Evolutionary conservation across 805 yeast species (phyloP), one percentile per base, ranked within the genome.

Genomic region (Pichia deserticola): DNA sequence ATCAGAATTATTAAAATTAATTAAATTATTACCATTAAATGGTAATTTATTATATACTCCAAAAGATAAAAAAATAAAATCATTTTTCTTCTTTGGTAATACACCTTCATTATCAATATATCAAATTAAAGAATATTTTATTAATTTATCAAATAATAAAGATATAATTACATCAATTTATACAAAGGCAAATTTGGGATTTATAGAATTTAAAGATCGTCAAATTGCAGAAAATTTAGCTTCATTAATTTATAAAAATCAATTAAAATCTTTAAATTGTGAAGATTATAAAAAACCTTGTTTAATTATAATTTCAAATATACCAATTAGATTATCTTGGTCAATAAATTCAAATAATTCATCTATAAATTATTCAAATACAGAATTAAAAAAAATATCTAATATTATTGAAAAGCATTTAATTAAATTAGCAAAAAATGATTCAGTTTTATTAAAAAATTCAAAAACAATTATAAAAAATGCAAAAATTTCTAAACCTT

Each of bases 61-160:
- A 0, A 65, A 66, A 35, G 74, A 75, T 47, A 51, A 60, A 5
- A 57, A 64, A 0, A 59, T 78, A n/a, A 74, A 72, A 47, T 75
- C 89, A 0, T 76, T 89, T 47, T 89, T 89, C 61, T 60, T 89
- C 20, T 86, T 82, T 65, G 96, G 96, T 1, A 70, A 88, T 20
- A 82, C 77, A 51, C 77, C 79, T 5, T 79, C 80, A 13, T 60
- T 84, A 7, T 84, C 95, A 0, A 88, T 83, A 57, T 82, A 81
- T 63, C 67, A 68, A 47, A 68, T 89, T 13, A 61, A 77, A 15
- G 78, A 78, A 7, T 71, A 63, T 53, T 79, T 84, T 49, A 69
- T 69, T 36, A 60, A 67, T 29, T 62, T 62, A 33, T 45, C 51
- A 12, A 37, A 49, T 7, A 50, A 52, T 5, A 30, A 35, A 13